Evolutionary conservation across 1,139 yeast genomes (phyloP), one percentile per base, ranked within the genome.

Genomic region (Suhomyces yuchorum): DNA sequence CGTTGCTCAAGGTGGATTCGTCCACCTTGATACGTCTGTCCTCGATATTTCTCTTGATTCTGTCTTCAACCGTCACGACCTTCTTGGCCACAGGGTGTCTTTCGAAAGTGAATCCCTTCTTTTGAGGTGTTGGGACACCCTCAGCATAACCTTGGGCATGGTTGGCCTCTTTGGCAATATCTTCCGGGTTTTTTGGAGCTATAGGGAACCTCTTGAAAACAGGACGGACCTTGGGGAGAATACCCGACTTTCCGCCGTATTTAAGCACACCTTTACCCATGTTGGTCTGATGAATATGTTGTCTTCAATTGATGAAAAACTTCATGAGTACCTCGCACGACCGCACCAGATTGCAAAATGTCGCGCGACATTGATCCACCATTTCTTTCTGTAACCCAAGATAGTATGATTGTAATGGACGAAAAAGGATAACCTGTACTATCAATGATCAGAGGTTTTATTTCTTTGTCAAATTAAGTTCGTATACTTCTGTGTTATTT

Each of bases 211-310:
- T 71, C 60, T 82, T 85, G 70, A 87, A 78, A 35, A 86, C 80
- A 35, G 86, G 82, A 61, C 96, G 84, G 12, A 87, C 84, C 50
- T 73, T 77, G 44, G 97, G 97, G 56, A 91, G 77, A 43, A 88
- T 74, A 63, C 97, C 97, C 46, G 95, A 85, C 69, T 87, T 87
- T n/a, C 83, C 83, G 30, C 83, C 83, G 58, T 68, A 75, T 56
- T 74, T 79, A 40, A 78, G 61, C 22, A 74, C 71, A 49, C 82
- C 75, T 58, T 78, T 81, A 49, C 82, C 79, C 83, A 78, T 77
- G 43, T 28, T 53, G 40, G 14, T 17, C 17, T 40, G 40, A 14
- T 40, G 44, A 32, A 24, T n/a, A 18, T 19, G 43, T 32, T 14
- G 32, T 14, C 17, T 11, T 33, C 4, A 14, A 32, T 14, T 32